Evolutionary conservation across 164 flowering plant genomes (phyloP), one percentile per base, ranked within the genome.

Genomic region (Chimonanthus praecox): DNA sequence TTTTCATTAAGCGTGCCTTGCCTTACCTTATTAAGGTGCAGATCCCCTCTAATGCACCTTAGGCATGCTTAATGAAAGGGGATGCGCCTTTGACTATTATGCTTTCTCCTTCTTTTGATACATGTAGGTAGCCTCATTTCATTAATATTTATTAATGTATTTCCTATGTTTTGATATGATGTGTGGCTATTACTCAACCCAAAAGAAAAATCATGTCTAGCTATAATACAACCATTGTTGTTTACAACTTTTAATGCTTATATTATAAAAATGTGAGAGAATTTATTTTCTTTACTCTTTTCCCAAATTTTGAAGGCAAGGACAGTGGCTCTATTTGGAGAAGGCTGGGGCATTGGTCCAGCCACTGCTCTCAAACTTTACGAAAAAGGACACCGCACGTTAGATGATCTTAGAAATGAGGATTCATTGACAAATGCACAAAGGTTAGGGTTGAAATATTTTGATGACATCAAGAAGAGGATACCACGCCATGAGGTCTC

Each of bases 311-410:
- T 80, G 66, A 78, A 93, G 98, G 96, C 90, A 20, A 75, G 83
- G 65, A 82, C 95, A 64, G 87, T 95, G 63, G 81, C 82, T 69
- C 81, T 92, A 65, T 92, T 95, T 86, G 99, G 97, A 60, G 97
- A 95, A 81, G 91, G 93, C 68, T 93, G 99, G 98, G 99, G 98
- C 44, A 82, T 95, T 82, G 99, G 98, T 79, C 98, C 99, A 45
- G 91, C 99, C 74, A 95, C 98, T 73, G 96, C 97, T 58, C 79
- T 88, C 76, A 93, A 92, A 83, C 85, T 93, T 15, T 92, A 92
- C 79, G 98, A 92, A 68, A 95, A 92, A 82, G 97, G 98, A 60
- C 79, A 90, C 68, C 89, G 99, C 47, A 87, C 89, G 49, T 84
- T 95, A 15, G 89, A 90, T 67, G 98, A 95, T 79, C 79, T 95